phyloP scores from a whole-genome alignment of 192 early-diverging fungal genomes.

The Coemansia sp. region DNA sequence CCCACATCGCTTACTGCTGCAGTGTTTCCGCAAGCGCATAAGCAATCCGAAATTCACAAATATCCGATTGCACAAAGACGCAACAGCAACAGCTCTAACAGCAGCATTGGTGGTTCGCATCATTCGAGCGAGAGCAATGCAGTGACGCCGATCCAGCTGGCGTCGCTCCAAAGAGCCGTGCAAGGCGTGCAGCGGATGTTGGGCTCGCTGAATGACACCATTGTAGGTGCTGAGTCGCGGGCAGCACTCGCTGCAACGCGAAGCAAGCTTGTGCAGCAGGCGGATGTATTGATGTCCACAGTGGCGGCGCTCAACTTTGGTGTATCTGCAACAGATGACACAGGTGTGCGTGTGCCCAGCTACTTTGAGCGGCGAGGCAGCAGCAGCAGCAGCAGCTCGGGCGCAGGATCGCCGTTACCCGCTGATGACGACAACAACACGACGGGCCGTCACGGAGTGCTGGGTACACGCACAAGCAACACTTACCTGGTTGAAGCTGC shows the following conservation, averaged over 20 bases:
- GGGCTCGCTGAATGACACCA: slow-evolving; percentile 44
- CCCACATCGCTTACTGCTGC: background rate
- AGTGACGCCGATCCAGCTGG: slow-evolving; percentile 40
- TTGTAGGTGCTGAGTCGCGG: slow-evolving; percentile 34
- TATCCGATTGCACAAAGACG: background rate
- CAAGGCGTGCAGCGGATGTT: slow-evolving; percentile 52
- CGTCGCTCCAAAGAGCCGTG: slow-evolving; percentile 48
- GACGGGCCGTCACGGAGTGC: background rate
- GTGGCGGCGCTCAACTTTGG: slow-evolving; percentile 51
- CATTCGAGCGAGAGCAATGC: background rate
- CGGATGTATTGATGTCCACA: slow-evolving; percentile 49
- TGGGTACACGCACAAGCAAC: no score
- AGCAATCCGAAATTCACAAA: background rate
- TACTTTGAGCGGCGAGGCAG: slow-evolving; percentile 8
- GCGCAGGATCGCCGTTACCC: background rate
- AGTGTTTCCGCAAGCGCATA: background rate
- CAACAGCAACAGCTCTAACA: background rate
- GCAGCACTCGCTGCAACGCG: slow-evolving; percentile 36
- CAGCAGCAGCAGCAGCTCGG: background rate
- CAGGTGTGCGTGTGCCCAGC: background rate
- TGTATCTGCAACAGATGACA: slow-evolving; percentile 19
- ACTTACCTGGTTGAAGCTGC: background rate
- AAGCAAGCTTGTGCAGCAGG: slow-evolving; percentile 43
- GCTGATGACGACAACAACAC: background rate
- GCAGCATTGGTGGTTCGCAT: background rate